Base-by-base conservation (phyloP, 306 rosid genomes). In the Pterocarpus santalinus region DNA sequence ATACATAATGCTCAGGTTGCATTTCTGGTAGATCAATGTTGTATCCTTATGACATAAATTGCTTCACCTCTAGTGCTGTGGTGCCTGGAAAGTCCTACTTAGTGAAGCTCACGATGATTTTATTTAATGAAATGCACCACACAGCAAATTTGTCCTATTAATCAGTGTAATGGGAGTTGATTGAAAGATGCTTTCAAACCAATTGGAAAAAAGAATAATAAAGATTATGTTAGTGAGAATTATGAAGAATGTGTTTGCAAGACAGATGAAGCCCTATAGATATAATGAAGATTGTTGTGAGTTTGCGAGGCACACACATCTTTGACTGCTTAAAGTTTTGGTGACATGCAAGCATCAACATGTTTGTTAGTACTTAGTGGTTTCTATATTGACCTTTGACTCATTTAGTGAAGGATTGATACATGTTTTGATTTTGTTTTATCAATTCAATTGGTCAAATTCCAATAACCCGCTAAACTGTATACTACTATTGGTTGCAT, bases 131-230 rank as follows among this genome's bases (percentile, higher is more conserved):
- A 81, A 41, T 53, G 52, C 65, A 64, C 39, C 66, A 3, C 73
- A 62, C 38, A 41, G 62, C 17, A 39, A 35, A 53, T 30, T 78
- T 68, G 60, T 55, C 52, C 16, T 66, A 39, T 0, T 30, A 47
- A 12, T 47, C 30, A 33, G 8, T 32, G 55, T 9, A 72, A 8
- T 52, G 44, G 33, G 13, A 64, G 73, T 52, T 72, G 33, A 46
- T 14, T 78, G 79, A 52, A 51, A 36, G 56, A 14, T 64, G 80
- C 66, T 52, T 64, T 73, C 74, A 73, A 72, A 52, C 57, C 67
- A 72, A n/a, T 2, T 5, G 4, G 7, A 51, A 3, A 46, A 41
- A 7, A 2, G 22, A 34, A 36, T 57, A 36, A 30, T 60, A 30
- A 63, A 63, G 39, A 65, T 81, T 81, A 66, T 81, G 60, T 65